These are phyloP conservation scores for Aureobasidium sp. DNA, from an alignment of 2,329 filamentous ascomycete species.

Conservation along the genomic window DNA sequence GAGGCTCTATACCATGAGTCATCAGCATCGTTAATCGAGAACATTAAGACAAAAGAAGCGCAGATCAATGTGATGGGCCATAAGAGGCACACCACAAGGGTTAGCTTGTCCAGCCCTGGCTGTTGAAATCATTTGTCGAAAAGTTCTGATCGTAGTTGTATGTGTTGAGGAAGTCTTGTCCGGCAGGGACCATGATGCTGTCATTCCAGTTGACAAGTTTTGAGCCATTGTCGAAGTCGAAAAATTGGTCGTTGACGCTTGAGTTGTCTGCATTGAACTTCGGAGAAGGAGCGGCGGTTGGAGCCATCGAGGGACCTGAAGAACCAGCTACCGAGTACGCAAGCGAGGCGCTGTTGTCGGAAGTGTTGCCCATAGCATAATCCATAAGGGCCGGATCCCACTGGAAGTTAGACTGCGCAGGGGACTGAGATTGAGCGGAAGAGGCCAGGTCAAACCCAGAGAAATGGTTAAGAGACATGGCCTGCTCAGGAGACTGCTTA, in stretches of 20 bases:
- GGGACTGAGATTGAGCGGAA: constrained; percentile 2
- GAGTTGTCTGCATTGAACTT: constrained; percentile 17
- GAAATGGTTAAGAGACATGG: constrained; percentile 9
- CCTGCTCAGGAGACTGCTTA: constrained; percentile 14
- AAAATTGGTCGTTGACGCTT: constrained; percentile 16
- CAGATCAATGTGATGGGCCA: not conserved
- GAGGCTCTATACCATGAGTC: constrained; percentile 5
- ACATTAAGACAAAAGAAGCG: not conserved
- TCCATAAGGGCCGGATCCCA: constrained; percentile 9
- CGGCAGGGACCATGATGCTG: constrained; percentile 23
- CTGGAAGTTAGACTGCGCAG: constrained; percentile 6
- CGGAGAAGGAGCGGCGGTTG: constrained; percentile 15
- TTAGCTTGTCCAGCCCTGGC: constrained; percentile 15
- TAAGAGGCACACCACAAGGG: constrained; percentile 6
- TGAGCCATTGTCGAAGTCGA: constrained; percentile 16
- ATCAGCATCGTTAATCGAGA: constrained; percentile 10
- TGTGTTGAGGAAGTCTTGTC: constrained; percentile 21
- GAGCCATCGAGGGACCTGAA: not conserved
- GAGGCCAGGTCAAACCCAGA: constrained; percentile 5
- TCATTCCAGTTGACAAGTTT: constrained; percentile 24
- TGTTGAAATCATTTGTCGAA: constrained; percentile 18
- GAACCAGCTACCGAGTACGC: not conserved
- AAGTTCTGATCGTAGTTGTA: constrained; percentile 24
- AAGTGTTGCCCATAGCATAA: constrained; percentile 7
- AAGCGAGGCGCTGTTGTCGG: not conserved